Percentiles rank a stretch among this genome's conserved stretches.
These are phyloP conservation scores for Phyllachora maydis DNA, from an alignment of 2,329 filamentous ascomycete species.

Conservation along the genomic window DNA sequence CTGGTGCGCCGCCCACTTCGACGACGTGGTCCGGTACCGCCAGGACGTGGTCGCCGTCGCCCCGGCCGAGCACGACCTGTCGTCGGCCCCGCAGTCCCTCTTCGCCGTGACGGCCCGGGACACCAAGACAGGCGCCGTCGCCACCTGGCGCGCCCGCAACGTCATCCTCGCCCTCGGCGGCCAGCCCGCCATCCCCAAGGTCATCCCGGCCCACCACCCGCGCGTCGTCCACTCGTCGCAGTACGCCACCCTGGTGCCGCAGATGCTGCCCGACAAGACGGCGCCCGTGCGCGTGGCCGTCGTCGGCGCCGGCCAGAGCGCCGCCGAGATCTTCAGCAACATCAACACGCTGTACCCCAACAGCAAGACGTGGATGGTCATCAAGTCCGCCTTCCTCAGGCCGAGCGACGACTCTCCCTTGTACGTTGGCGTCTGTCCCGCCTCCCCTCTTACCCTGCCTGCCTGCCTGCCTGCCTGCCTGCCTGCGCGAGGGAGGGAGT, in stretches of 20 bases:
- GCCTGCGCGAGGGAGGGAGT: no score
- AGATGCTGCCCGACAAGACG: conserved; percentile 33
- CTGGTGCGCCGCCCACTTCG: conserved; percentile 75
- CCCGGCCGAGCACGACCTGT: conserved; percentile 29
- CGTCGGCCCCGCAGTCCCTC: conserved; percentile 6
- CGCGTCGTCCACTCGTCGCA: conserved; percentile 76
- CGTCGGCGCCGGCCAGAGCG: conserved; percentile 76
- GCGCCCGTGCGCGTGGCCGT: conserved; percentile 58
- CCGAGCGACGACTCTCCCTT: conserved; percentile 94
- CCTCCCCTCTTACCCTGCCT: background rate
- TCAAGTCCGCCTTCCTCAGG: conserved; percentile 64
- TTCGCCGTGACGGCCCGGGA: conserved; percentile 52
- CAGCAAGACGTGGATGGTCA: conserved; percentile 55
- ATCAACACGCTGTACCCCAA: conserved; percentile 68
- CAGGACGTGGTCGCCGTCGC: conserved; percentile 57
- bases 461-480: no score
- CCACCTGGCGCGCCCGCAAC: conserved; percentile 36
- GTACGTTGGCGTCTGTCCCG: conserved; percentile 34
- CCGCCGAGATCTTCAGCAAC: conserved; percentile 89
- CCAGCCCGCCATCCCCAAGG: conserved; percentile 47
- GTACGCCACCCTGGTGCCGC: conserved; percentile 46
- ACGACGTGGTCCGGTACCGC: conserved; percentile 50
- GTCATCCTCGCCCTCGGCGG: conserved; percentile 40
- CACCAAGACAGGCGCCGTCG: conserved; percentile 28
- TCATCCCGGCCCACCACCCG: conserved; percentile 47